Conservation (phyloP, 108 stramenopile species). For the Chaetoceros muelleri region DNA sequence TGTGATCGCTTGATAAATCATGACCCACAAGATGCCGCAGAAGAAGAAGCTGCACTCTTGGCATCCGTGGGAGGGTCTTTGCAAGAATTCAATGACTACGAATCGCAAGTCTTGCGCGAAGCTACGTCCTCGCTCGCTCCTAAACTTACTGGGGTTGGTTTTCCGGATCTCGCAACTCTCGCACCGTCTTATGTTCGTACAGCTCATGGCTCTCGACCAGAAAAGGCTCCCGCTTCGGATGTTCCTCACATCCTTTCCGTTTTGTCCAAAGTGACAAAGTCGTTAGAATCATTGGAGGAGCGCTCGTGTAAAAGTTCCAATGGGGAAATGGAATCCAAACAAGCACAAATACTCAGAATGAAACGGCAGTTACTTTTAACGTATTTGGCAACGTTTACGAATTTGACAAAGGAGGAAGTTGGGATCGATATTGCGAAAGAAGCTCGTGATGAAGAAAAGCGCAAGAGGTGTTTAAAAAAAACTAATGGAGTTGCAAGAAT, state of each 20-base stretch:
- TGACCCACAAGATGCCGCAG: neutral
- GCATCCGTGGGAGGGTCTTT: constrained; percentile 39
- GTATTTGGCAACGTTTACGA: neutral
- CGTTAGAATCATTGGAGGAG: constrained; percentile 1
- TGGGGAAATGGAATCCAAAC: constrained; percentile 12
- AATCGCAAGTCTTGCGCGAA: constrained; percentile 45
- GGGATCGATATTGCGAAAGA: neutral
- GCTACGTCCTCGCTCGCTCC: constrained; percentile 41
- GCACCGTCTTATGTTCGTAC: constrained; percentile 12
- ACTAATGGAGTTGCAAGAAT: neutral
- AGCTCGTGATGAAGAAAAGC: neutral
- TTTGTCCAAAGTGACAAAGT: constrained; percentile 23
- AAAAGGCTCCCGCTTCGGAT: constrained; percentile 17
- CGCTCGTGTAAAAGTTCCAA: constrained; percentile 6
- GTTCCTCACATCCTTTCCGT: constrained; percentile 42
- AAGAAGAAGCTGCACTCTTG: constrained; percentile 44
- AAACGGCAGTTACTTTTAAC: neutral
- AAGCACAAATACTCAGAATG: constrained; percentile 10
- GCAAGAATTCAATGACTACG: constrained; percentile 38
- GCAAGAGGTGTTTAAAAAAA: neutral
- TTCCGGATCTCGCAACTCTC: constrained; percentile 25
- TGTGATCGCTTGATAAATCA: constrained; percentile 1
- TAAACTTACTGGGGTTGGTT: constrained; percentile 17
- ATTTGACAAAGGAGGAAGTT: neutral
- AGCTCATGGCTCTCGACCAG: constrained; percentile 8